Evolutionary conservation across 352 stramenopile genomes (phyloP), one percentile per base, ranked within the genome.

Genomic region (Phytophthora quininea): DNA sequence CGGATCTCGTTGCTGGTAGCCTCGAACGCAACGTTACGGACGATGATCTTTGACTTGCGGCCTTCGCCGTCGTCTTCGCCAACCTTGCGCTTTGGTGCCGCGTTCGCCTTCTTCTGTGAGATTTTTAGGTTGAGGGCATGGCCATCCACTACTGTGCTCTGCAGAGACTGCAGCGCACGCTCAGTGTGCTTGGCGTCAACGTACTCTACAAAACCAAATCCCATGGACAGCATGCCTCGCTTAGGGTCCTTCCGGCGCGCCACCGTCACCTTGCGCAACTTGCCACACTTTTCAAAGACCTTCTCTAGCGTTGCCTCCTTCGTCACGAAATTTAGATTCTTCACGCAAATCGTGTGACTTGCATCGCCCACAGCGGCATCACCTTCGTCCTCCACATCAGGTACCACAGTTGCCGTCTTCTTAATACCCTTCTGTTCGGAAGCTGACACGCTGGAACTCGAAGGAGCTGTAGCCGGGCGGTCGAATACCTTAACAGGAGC

Each of bases 121-220:
- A 98, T 80, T 60, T 97, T 97, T 24, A 99, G 77, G 61, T 98
- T 93, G 31, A 99, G 76, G 32, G 91, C 86, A 74, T 99, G 97
- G 31, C 95, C 97, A 76, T 99, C 97, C 19, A 99, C 71, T 9
- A 98, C 79, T 27, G 86, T 97, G 49, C 80, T 73, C 46, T 96
- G 89, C 31, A 96, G 73, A 43, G 69, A 74, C 60, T 84, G 66
- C 37, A 97, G 76, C 11, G 96, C 96, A 46, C 89, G 90, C 31
- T 96, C 86, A 8, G 93, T 96, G 51, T 92, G 62, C 51, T 92
- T 92, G 59, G 89, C 76, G 45, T 95, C 90, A 19, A 82, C 72
- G 72, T 98, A 99, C 82, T 99, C 98, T 46, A 99, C 96, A 83
- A 99, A 99, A n/a, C 97, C 97, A 84, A 98, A 99, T 30, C 98